phyloP scores from a whole-genome alignment of 176 grass and related monocot species.

The Musa troglodytarum region DNA sequence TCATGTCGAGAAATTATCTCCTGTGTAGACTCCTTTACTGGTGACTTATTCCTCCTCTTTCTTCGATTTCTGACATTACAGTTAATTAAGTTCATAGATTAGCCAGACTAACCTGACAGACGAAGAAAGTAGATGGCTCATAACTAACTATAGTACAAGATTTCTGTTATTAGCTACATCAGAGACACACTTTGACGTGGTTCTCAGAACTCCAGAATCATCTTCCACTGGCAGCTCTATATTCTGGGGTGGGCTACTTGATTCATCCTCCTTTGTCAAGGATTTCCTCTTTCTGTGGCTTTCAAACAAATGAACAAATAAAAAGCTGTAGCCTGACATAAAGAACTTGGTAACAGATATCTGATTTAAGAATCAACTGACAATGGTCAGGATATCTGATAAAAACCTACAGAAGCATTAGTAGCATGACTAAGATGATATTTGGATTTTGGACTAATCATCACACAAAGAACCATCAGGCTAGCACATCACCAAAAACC shows the following conservation, averaged over 20 bases:
- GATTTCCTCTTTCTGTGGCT: slow-evolving; percentile 29
- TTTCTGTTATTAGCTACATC: background rate
- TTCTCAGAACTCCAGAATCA: background rate
- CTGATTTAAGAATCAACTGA: too few species aligned
- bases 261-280: background rate
- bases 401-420: background rate
- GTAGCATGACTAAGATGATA: background rate
- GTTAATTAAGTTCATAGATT: background rate
- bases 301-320: slow-evolving; percentile 8
- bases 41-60: slow-evolving; percentile 12
- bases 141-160: background rate
- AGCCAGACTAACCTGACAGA: background rate
- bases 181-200: background rate
- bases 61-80: background rate
- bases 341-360: background rate
- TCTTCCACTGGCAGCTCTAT: background rate
- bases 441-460: background rate
- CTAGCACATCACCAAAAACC: background rate
- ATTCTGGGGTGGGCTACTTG: background rate
- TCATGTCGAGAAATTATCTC: slow-evolving; percentile 23
- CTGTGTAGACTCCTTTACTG: slow-evolving; percentile 15
- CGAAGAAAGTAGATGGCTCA: background rate
- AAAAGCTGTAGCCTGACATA: background rate
- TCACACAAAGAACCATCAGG: background rate
- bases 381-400: background rate